Base-by-base conservation (phyloP, 2,329 filamentous ascomycete species). In the Colletotrichum tanaceti region DNA sequence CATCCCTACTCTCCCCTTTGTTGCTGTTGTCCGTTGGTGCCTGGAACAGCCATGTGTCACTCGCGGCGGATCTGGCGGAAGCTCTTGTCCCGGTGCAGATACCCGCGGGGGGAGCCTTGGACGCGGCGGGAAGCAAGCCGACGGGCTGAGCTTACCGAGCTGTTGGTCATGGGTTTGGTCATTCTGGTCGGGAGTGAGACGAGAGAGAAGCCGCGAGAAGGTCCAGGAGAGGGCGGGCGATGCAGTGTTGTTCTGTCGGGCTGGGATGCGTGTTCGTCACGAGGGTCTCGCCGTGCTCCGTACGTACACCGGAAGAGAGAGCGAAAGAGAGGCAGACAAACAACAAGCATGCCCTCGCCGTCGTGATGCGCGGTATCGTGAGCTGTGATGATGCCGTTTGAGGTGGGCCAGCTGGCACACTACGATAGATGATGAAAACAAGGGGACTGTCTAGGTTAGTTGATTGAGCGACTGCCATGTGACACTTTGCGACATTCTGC, bases 1-100 rank as follows among this genome's bases (percentile, higher is more conserved):
- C 28, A 24, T 24, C 24, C 4, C 4, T 24, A 2, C 24, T 24
- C 24, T 35, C 32, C 28, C 39, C 41, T 50, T 50, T 58, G 43
- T 28, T 6, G 43, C 20, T 6, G 32, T 5, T 49, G 41, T 4
- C 14, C 38, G 16, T 49, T 20, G 28, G 44, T 44, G 16, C 16
- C 32, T 59, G 32, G n/a, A 28, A 59, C 43, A 47, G 20, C 57
- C 43, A 49, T 59, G 57, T 59, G 44, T 59, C 32, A 59, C 44
- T 39, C 20, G 32, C 28, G 32, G 57, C 57, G 57, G 57, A 39
- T 49, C 57, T 59, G 20, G 28, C 13, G 55, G 55, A 44, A 46
- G 55, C 55, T 54, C n/a, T 54, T 38, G 43, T 16, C 43, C n/a
- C 28, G 20, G 44, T 59, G 57, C 57, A 39, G 44, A 59, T 49